These are phyloP conservation scores for Arthrobotrys pseudoclavata DNA, from an alignment of 2,329 filamentous ascomycete species.

Conservation along the genomic window DNA sequence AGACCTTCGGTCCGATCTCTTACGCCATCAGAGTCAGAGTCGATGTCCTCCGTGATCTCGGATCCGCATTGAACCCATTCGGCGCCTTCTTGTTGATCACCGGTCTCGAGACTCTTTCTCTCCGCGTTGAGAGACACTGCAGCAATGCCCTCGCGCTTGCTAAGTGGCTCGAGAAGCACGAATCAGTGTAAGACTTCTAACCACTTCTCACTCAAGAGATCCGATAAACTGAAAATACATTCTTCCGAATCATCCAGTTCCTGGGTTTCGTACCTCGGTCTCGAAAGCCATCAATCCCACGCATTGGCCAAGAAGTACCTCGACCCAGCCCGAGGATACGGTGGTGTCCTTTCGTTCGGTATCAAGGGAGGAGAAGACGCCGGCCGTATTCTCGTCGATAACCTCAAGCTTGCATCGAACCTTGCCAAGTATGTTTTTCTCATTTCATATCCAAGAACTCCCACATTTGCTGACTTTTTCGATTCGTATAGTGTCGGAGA, in stretches of 20 bases:
- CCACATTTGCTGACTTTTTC: slow-evolving; percentile 50
- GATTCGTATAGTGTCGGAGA: slow-evolving; percentile 77
- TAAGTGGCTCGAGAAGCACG: slow-evolving; percentile 82
- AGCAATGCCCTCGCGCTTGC: slow-evolving; percentile 85
- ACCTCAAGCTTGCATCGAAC: slow-evolving; percentile 95
- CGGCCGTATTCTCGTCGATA: slow-evolving; percentile 89
- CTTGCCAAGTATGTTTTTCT: slow-evolving; percentile 78
- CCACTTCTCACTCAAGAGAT: background rate
- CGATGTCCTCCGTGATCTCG: slow-evolving; percentile 89
- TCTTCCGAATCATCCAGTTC: slow-evolving; percentile 64
- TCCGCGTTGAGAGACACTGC: slow-evolving; percentile 88
- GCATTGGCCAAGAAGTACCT: slow-evolving; percentile 88
- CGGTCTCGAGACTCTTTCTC: slow-evolving; percentile 88
- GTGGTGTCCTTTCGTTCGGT: slow-evolving; percentile 92
- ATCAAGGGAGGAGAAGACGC: slow-evolving; percentile 88
- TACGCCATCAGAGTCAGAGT: slow-evolving; percentile 86
- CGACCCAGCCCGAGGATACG: slow-evolving; percentile 76
- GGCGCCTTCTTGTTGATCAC: slow-evolving; percentile 91
- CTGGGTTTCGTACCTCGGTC: slow-evolving; percentile 95
- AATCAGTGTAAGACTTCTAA: slow-evolving; percentile 72
- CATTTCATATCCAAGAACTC: slow-evolving; percentile 8
- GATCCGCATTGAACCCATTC: slow-evolving; percentile 86
- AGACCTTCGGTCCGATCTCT: slow-evolving; percentile 85
- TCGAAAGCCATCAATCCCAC: slow-evolving; percentile 85
- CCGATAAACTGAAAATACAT: background rate